phyloP scores from a whole-genome alignment of 257 asterid species.

The Datura wrightii region DNA sequence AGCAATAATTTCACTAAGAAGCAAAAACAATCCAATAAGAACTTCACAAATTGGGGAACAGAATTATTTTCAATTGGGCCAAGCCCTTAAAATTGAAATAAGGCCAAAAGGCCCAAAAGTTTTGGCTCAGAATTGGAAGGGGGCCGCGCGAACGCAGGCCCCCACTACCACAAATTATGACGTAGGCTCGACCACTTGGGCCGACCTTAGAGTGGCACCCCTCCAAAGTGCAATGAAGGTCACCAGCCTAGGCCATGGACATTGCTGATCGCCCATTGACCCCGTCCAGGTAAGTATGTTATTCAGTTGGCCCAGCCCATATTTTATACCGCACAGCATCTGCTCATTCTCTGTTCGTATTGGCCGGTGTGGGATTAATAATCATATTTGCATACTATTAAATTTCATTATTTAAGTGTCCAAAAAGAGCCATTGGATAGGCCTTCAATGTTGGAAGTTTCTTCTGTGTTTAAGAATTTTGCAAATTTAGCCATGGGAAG shows the following conservation, averaged over 20 bases:
- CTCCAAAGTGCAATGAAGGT: slow-evolving; percentile 34
- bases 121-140: too few relatives aligned
- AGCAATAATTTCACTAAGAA: too few relatives aligned
- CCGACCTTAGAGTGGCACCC: slow-evolving; percentile 39
- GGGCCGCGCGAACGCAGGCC: neutral
- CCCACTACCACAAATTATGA: slow-evolving; percentile 38
- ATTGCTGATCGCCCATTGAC: slow-evolving; percentile 34
- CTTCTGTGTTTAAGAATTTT: too few relatives aligned
- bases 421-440: too few relatives aligned
- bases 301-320: neutral
- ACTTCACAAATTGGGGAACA: too few relatives aligned
- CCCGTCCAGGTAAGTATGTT: slow-evolving; percentile 45
- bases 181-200: slow-evolving; percentile 34
- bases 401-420: too few relatives aligned
- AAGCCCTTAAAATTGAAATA: too few relatives aligned
- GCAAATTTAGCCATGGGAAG: too few relatives aligned
- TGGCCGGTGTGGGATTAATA: neutral
- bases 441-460: too few relatives aligned
- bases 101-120: too few relatives aligned
- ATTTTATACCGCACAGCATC: neutral
- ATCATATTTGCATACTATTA: neutral
- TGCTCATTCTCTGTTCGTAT: neutral
- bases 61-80: too few relatives aligned
- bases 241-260: slow-evolving; percentile 7
- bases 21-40: too few relatives aligned